These are phyloP conservation scores for Phoma sp. DNA, from an alignment of 2,329 filamentous ascomycete genomes.

Conservation along the genomic window DNA sequence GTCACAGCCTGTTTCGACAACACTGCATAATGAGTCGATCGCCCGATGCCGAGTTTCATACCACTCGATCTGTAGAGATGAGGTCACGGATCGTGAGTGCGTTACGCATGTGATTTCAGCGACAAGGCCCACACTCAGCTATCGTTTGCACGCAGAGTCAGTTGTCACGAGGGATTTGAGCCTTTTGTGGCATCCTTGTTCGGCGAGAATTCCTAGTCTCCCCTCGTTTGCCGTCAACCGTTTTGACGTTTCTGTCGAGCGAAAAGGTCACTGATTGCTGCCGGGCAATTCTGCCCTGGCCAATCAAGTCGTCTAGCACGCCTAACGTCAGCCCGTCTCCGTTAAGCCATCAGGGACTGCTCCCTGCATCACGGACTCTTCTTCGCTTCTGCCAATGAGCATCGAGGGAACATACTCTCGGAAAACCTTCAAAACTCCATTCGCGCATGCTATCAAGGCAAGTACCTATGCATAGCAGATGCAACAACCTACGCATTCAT, in stretches of 20 bases:
- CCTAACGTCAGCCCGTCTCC: not conserved
- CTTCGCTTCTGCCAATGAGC: not conserved
- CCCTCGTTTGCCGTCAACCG: not conserved
- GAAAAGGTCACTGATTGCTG: not conserved
- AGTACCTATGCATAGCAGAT: not conserved
- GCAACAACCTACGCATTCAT: not conserved
- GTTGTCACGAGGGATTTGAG: not conserved
- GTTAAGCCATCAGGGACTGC: conserved; percentile 11
- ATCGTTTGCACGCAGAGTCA: not conserved
- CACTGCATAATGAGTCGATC: not conserved
- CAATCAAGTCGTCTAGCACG: not conserved
- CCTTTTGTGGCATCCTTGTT: not conserved
- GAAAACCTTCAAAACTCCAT: not conserved
- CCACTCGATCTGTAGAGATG: not conserved
- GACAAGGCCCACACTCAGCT: not conserved
- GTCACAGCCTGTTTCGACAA: not conserved
- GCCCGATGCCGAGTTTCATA: not conserved
- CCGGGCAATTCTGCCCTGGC: not conserved
- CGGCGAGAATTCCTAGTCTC: not conserved
- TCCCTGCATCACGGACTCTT: not conserved
- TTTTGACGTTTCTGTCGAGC: not conserved
- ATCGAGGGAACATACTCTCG: not conserved
- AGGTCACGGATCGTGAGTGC: conserved; percentile 11
- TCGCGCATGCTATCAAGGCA: too few species aligned
- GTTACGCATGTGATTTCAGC: not conserved